Evolutionary conservation across 768 basidiomycete genomes (phyloP), one percentile per base, ranked within the genome.

Genomic region (Tylopilus subfusipes): DNA sequence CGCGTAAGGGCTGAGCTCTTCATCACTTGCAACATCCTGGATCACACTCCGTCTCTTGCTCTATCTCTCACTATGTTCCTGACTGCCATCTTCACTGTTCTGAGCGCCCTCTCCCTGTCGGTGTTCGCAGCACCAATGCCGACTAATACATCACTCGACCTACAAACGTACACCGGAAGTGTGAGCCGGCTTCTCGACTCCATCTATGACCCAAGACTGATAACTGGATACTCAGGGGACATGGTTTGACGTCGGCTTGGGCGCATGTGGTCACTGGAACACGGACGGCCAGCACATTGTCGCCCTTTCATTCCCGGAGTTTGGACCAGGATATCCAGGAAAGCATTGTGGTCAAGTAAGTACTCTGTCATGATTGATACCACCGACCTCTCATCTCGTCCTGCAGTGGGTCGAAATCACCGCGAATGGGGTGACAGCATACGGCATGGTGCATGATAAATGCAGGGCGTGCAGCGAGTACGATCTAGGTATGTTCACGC

Each of bases 201-300:
- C 2, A 24, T 9, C 30, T 8, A 21, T 25, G 19, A 21, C 21
- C 22, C 33, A 27, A 43, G 9, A 49, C 56, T 54, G 13, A 59
- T 22, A 13, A 42, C 40, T 40, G 53, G 53, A n/a, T 52, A 10
- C 31, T 4, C 57, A 88, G 86, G 86, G 78, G 42, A 88, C 84
- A 27, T 88, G 78, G 78, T 88, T 78, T 65, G 43, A 82, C 56
- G 76, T 74, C 48, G 83, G 68, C 27, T 65, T 76, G 29, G 86
- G 85, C 29, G 85, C 86, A 66, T 90, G 88, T 64, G 88, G 87
- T 22, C 59, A 76, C 31, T 45, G 30, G 44, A 80, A 84, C 66
- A 67, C 40, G 34, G 64, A 80, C 64, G 75, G 63, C 50, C 76
- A 82, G 62, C 65, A 68, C 54, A 79, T 88, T 53, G 75, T 88